Conservation (phyloP, 805 yeast genomes). For the Kodamaea kakaduensis region DNA sequence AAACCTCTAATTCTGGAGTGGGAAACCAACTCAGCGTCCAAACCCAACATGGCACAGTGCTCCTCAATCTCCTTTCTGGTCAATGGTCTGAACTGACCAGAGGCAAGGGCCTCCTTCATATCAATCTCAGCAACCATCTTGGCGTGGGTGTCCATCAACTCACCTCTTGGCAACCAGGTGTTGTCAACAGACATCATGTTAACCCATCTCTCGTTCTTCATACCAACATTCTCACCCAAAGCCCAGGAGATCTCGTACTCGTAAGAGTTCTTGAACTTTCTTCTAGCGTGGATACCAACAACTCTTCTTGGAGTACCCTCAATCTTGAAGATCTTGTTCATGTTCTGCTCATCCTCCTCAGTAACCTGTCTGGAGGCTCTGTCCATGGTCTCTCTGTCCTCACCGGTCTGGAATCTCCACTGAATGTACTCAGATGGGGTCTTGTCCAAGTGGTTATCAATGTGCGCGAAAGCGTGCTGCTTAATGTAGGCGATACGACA, state of each 20-base stretch:
- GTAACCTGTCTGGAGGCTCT: constrained; percentile 98
- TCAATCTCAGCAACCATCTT: constrained; percentile 99
- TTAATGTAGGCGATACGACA: constrained; percentile 99
- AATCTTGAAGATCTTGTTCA: constrained; percentile 99
- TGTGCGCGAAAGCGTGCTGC: constrained; percentile 99
- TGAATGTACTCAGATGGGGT: constrained; percentile 99
- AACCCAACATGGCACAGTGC: constrained; percentile 98
- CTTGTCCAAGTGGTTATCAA: constrained; percentile 97
- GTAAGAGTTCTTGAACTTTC: constrained; percentile 99
- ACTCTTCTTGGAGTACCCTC: constrained; percentile 99
- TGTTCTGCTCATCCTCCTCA: constrained; percentile 94
- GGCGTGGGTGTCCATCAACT: constrained; percentile 91
- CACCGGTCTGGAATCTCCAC: constrained; percentile 99
- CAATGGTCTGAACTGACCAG: constrained; percentile 99
- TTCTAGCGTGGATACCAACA: constrained; percentile 88
- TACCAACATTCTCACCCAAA: constrained; percentile 97
- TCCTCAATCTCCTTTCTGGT: constrained; percentile 99
- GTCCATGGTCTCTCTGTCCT: constrained; percentile 99
- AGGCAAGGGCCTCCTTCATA: constrained; percentile 99
- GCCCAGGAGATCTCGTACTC: constrained; percentile 98
- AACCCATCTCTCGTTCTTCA: constrained; percentile 99
- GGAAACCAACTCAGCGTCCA: constrained; percentile 97
- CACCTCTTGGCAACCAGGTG: constrained; percentile 99
- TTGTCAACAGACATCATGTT: constrained; percentile 99
- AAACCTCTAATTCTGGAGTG: constrained; percentile 99